phyloP scores from a whole-genome alignment of 2,329 filamentous ascomycete species.

The Magnaporthiopsis rhizophila region DNA sequence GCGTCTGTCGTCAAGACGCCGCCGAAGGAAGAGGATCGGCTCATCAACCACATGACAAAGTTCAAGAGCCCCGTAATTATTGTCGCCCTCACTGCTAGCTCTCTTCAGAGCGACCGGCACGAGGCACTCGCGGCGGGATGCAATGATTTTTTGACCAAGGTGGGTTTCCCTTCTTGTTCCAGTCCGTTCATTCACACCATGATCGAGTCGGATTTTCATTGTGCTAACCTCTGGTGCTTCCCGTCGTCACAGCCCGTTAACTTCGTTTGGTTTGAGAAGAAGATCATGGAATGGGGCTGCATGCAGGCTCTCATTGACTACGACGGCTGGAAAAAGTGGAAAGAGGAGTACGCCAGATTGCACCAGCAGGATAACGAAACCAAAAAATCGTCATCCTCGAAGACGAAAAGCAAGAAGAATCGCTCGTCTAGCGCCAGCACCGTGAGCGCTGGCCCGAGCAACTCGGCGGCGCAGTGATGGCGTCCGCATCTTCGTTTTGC shows the following conservation, averaged over 20 bases:
- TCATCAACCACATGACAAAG: constrained; percentile 52
- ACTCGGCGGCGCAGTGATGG: neutral
- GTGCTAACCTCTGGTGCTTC: constrained; percentile 9
- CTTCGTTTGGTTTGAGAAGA: constrained; percentile 93
- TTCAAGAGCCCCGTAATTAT: constrained; percentile 99
- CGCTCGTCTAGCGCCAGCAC: constrained; percentile 27
- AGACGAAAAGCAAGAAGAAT: constrained; percentile 37
- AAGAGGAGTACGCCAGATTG: constrained; percentile 65
- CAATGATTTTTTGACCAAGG: constrained; percentile 98
- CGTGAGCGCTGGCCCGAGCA: constrained; percentile 7
- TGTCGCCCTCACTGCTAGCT: constrained; percentile 89
- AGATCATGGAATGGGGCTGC: constrained; percentile 99
- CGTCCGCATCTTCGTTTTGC: no score
- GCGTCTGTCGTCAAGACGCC: constrained; percentile 38
- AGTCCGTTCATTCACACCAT: neutral
- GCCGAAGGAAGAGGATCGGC: constrained; percentile 57
- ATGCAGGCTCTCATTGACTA: constrained; percentile 99
- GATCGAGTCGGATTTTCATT: constrained; percentile 9
- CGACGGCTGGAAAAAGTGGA: constrained; percentile 97
- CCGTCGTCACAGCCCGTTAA: constrained; percentile 66
- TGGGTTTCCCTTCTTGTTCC: constrained; percentile 29
- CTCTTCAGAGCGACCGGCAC: constrained; percentile 88
- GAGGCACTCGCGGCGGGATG: constrained; percentile 92
- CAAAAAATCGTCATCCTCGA: constrained; percentile 31
- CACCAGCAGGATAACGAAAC: constrained; percentile 32